Conservation (phyloP, 129 eudicot species). For the Heracleum sosnowskyi region DNA sequence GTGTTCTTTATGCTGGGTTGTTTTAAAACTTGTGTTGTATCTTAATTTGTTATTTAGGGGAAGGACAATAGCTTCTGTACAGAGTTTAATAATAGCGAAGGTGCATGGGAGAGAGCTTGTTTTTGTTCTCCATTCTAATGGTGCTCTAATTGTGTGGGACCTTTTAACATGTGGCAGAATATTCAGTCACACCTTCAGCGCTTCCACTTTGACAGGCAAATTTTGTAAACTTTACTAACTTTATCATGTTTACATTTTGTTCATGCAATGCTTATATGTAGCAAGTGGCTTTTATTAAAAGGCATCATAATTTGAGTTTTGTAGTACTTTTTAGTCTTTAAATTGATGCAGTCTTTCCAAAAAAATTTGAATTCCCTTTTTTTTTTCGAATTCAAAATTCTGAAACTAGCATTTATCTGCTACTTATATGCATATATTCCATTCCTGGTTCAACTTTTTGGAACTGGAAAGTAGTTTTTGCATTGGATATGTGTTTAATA, state of each 20-base stretch:
- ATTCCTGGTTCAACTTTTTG: not conserved
- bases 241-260: not conserved
- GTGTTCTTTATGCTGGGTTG: not conserved
- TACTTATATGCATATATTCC: not conserved
- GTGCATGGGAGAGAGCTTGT: slow-evolving; percentile 52
- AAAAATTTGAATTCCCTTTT: not conserved
- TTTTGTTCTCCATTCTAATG: slow-evolving; percentile 84
- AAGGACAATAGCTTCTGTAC: slow-evolving; percentile 54
- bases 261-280: not conserved
- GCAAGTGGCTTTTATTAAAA: not conserved
- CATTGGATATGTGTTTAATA: not conserved
- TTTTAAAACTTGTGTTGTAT: not conserved
- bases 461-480: not conserved
- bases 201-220: slow-evolving; percentile 46
- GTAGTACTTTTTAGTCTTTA: not conserved
- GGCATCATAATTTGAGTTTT: not conserved
- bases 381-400: not conserved
- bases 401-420: not conserved
- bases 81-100: slow-evolving; percentile 46
- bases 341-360: not conserved
- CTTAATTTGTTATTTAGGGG: slow-evolving; percentile 35
- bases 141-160: slow-evolving; percentile 77
- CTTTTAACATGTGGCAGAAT: slow-evolving; percentile 44
- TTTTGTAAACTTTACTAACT: slow-evolving; percentile 3
- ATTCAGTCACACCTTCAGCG: slow-evolving; percentile 44